Evolutionary conservation across 2,329 filamentous ascomycete species (phyloP), one percentile per base, ranked within the genome.

Genomic region (Fusarium virguliforme): DNA sequence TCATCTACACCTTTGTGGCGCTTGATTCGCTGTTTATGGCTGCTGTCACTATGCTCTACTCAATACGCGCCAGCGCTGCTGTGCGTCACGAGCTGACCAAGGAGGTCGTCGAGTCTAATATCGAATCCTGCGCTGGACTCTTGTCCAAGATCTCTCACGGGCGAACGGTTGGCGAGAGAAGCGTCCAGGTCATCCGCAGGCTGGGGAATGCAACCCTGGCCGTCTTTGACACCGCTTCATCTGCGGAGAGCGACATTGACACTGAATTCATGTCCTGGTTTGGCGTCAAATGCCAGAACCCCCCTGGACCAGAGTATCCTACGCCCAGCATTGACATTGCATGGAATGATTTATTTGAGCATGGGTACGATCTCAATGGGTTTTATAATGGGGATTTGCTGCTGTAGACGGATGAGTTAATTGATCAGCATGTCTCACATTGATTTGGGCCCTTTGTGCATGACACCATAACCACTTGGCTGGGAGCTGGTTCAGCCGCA

Each of bases 181-280:
- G 72, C 2, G 70, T 64, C 0, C 72, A 74, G 10, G 66, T 74
- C 5, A 66, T 74, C 3, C 59, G 67, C 2, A 51, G 72, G 13
- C 32, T 74, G 1, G 72, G 72, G 1, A 74, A 74, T 56, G 72
- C 72, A 8, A 74, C 70, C 4, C 12, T 74, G 1, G 67, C 70
- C 1, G 60, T 74, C 1, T 74, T 74, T 24, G 72, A 75, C 12
- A 69, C 71, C 0, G 28, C 60, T 12, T 64, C 64, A 3, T 53
- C 56, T 34, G 53, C 70, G 5, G 72, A 66, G 13, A 72, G 59
- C 3, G 72, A 73, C 7, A 68, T 74, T 6, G 72, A 74, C 41
- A 74, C 70, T 1, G 72, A 74, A 28, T 74, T 74, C 35, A 74
- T 74, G 72, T 75, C 72, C 5, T 74, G 72, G 72, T 74, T 74